phyloP scores from a whole-genome alignment of 192 early-diverging fungal genomes.

The Podila epicladia region DNA sequence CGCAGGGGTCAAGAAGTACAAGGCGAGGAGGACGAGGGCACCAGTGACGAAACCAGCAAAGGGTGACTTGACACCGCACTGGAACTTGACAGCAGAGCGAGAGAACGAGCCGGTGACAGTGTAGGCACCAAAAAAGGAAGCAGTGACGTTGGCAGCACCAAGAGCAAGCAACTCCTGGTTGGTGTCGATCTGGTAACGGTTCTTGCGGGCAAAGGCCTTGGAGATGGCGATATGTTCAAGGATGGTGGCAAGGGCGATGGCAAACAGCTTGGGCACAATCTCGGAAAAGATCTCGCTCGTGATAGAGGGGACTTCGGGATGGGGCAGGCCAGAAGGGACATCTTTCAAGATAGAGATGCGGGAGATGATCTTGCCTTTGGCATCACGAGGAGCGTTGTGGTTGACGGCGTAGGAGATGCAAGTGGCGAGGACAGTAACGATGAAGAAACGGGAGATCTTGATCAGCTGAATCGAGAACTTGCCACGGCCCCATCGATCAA shows the following conservation, averaged over 20 bases:
- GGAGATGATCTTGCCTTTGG: conserved; percentile 53
- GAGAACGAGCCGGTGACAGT: conserved; percentile 95
- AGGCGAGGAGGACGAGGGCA: conserved; percentile 80
- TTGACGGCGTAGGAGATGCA: conserved; percentile 75
- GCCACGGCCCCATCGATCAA: conserved; percentile 48
- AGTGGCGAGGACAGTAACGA: conserved; percentile 82
- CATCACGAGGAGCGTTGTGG: conserved; percentile 36
- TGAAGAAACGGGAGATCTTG: conserved; percentile 76
- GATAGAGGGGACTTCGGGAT: conserved; percentile 66
- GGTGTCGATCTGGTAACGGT: conserved; percentile 81
- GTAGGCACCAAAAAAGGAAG: conserved; percentile 88
- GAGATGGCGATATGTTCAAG: conserved; percentile 93
- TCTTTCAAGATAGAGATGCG: conserved; percentile 72
- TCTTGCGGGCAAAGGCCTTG: conserved; percentile 86
- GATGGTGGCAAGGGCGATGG: conserved; percentile 78
- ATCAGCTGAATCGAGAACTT: conserved; percentile 66
- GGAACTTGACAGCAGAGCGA: conserved; percentile 90
- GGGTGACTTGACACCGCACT: conserved; percentile 87
- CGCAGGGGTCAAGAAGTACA: conserved; percentile 83
- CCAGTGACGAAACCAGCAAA: conserved; percentile 83
- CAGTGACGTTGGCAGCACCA: conserved; percentile 87
- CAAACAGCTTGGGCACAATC: conserved; percentile 64
- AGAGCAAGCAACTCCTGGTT: conserved; percentile 94
- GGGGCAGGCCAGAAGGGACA: conserved; percentile 79
- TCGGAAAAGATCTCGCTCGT: conserved; percentile 58